Base-by-base conservation (phyloP, 208 protist genomes). In the Wallacemonas sp. region DNA sequence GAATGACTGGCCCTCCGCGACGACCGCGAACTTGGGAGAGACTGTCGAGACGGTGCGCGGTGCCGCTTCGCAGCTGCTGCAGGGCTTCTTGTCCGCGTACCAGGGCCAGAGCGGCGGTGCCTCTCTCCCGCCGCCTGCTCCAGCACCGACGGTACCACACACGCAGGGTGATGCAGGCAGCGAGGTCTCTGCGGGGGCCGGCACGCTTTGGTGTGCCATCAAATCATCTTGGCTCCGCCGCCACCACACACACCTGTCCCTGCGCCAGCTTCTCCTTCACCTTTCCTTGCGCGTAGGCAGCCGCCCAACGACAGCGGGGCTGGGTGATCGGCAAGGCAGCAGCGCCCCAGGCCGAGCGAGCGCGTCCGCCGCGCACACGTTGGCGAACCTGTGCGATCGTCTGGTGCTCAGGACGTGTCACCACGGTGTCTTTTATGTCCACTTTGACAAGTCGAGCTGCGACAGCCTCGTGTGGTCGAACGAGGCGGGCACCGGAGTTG, bases 381-480 rank as follows among this genome's bases (percentile, higher is more conserved):
- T n/a, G n/a, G n/a, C n/a, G n/a, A n/a, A n/a, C 19, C 54, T 68
- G 17, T 86, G 77, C 9, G 86, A 96, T 39, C 82, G 86, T 2
- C 70, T 93, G n/a, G 77, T 93, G 26, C 66, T 96, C 14, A 62
- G 74, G 4, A 86, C 91, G 59, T 70, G 76, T 56, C 68, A 30
- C 51, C 84, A 91, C 75, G 38, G 74, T 28, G 63, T 92, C 22
- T 67, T 65, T 1, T 65, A 70, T 2, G 66, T 96, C 26, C 64
- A 71, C 31, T 91, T 84, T 64, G 88, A 96, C 65, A 74, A 66
- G 34, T 86, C 82, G n/a, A 90, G 72, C 66, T 91, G 82, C 66
- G 88, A 94, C 63, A 88, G 75, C 33, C 38, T 96, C 19, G 86
- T 89, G 45, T 94, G 87, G 84, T 78, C 72, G n/a, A 90, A 80